Base-by-base conservation (phyloP, 1,139 yeast species). In the Debaryomyces sp. region DNA sequence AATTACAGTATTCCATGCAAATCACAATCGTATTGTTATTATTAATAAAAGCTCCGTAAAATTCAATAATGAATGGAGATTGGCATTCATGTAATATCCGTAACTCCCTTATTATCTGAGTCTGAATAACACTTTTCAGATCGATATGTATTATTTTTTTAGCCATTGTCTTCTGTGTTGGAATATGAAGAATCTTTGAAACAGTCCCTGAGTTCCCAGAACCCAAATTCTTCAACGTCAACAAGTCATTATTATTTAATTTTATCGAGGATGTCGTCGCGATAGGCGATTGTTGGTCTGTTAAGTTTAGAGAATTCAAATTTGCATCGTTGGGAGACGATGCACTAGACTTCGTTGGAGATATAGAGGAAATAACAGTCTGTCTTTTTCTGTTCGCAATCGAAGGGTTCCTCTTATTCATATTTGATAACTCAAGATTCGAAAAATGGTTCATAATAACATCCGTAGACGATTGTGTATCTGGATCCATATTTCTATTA, bases 131-230 rank as follows among this genome's bases (percentile, higher is more conserved):
- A 47, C 84, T 84, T 61, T 90, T 90, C 60, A 89, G 86, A 59
- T 94, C 98, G 34, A 94, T 82, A 54, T 88, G 92, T 40, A 95
- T 90, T 45, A 85, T 83, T 63, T 94, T 94, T 57, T 89, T 85
- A 13, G 99, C 99, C 91, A 95, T 89, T 37, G 87, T 81, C 48
- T 84, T 85, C 54, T 92, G 90, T 5, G 94, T 85, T 15, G 98
- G 97, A 3, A 89, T 78, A 67, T 94, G 99, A 47, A 90, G 70
- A 10, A 91, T 95, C 63, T 91, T 90, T 45, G 89, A 78, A 3
- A 94, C 99, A 1, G 91, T 85, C 3, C 99, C 99, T 12, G 96
- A 90, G 64, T 90, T 92, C 6, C 99, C 99, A 29, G 90, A 79
- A 9, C 99, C 99, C 50, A 94, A 76, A 54, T 84, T 85, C 52